phyloP scores from a whole-genome alignment of 169 alveolate species.

The Eimeria tenella region DNA sequence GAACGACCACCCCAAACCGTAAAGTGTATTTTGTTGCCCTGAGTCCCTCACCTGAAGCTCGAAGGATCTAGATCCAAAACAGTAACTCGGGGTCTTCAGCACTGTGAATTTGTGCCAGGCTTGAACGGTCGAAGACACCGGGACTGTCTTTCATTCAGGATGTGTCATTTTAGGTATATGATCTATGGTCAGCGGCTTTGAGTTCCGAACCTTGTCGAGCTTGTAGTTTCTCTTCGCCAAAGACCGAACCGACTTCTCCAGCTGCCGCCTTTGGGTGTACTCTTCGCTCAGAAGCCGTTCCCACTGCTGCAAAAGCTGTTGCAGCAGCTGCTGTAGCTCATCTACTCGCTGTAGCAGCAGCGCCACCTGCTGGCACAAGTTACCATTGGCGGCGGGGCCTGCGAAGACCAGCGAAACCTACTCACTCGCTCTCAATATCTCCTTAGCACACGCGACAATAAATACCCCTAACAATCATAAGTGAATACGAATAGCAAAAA shows the following conservation, averaged over 20 bases:
- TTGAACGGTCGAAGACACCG: no score
- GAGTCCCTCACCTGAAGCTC: neutral
- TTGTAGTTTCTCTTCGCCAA: slow-evolving; percentile 84
- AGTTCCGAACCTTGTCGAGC: slow-evolving; percentile 83
- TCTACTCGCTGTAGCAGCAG: slow-evolving; percentile 45
- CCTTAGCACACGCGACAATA: neutral
- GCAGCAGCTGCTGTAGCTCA: slow-evolving; percentile 22
- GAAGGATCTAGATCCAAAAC: neutral
- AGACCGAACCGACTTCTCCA: slow-evolving; percentile 83
- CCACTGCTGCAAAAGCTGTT: slow-evolving; percentile 52
- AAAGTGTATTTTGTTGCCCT: neutral
- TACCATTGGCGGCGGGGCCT: neutral
- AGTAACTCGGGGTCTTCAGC: neutral
- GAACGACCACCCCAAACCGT: neutral
- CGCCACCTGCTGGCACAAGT: slow-evolving; percentile 12
- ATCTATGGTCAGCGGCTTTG: no score
- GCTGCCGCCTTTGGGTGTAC: slow-evolving; percentile 79
- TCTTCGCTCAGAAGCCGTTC: slow-evolving; percentile 84
- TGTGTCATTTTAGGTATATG: no score
- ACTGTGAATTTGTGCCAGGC: no score
- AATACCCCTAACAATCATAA: neutral
- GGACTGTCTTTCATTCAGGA: no score
- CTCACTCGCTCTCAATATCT: neutral
- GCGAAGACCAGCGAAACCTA: neutral
- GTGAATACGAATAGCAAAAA: neutral